These are phyloP conservation scores for Clavispora santaluciae DNA, from an alignment of 805 yeast genomes.

Conservation along the genomic window DNA sequence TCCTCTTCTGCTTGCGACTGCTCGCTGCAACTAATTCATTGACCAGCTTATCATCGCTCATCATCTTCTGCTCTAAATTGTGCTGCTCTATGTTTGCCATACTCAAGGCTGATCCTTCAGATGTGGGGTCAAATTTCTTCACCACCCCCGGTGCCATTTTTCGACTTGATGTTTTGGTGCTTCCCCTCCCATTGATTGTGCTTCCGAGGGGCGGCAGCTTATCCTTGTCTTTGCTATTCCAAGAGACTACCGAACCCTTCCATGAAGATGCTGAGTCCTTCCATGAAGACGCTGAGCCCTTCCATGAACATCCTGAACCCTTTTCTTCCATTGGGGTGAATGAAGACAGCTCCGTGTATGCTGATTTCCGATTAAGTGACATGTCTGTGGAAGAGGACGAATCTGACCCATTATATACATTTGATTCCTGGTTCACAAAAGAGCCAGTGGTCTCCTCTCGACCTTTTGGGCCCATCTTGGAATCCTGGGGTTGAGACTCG, in stretches of 20 bases:
- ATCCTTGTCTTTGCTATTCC: neutral
- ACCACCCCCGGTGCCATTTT: too few relatives aligned
- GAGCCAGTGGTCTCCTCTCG: neutral
- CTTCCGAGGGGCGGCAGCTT: neutral
- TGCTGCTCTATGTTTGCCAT: conserved; percentile 17
- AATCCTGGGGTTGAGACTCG: neutral
- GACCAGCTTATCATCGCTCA: neutral
- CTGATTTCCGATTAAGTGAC: neutral
- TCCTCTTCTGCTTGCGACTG: conserved; percentile 1
- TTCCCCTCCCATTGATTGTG: neutral
- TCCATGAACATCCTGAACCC: neutral
- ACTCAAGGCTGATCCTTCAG: conserved; percentile 3
- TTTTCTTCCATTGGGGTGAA: neutral
- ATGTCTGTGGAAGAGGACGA: neutral
- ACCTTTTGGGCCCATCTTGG: neutral
- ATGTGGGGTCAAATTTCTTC: too few relatives aligned
- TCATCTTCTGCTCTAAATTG: conserved; percentile 4
- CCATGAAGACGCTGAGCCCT: neutral
- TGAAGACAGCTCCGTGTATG: neutral
- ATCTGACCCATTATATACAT: neutral
- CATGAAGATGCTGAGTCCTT: neutral
- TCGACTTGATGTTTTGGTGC: too few relatives aligned
- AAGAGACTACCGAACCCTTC: neutral
- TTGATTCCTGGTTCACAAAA: neutral
- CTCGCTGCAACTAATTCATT: neutral